phyloP scores from a whole-genome alignment of 371 early-diverging fungal species.

The Syncephalis fuscata region DNA sequence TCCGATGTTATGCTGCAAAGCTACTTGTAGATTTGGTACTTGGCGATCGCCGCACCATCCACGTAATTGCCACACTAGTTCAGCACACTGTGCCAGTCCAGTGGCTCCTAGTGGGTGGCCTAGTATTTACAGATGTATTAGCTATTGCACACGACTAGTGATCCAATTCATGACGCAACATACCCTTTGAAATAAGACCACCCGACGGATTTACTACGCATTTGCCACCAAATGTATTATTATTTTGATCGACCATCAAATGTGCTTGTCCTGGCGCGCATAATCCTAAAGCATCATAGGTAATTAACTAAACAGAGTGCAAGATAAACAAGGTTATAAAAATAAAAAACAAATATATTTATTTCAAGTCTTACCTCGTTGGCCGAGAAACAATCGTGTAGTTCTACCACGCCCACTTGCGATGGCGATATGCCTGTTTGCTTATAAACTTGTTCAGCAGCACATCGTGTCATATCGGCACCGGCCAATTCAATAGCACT shows the following conservation, averaged over 20 bases:
- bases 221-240: constrained; percentile 40
- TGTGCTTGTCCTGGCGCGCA: constrained; percentile 43
- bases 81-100: constrained; percentile 61
- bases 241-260: constrained; percentile 28
- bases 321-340: too few species aligned
- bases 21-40: constrained; percentile 41
- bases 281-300: constrained; percentile 61
- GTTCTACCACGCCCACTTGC: constrained; percentile 53
- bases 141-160: too few species aligned
- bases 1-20: constrained; percentile 68
- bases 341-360: too few species aligned
- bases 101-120: constrained; percentile 68
- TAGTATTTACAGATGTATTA: too few species aligned
- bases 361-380: constrained; percentile 46
- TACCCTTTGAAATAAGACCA: constrained; percentile 56
- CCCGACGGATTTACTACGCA: constrained; percentile 64
- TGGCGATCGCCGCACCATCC: constrained; percentile 58
- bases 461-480: constrained; percentile 50
- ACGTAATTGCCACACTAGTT: constrained; percentile 42
- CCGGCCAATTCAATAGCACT: constrained; percentile 53
- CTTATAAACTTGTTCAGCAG: constrained; percentile 30
- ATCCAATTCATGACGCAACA: too few species aligned
- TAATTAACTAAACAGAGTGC: constrained; percentile 30
- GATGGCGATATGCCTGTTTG: constrained; percentile 36
- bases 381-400: constrained; percentile 71